Evolutionary conservation across 2,329 filamentous ascomycete species (phyloP).

Genomic region (Verticillium tricorpus): DNA sequence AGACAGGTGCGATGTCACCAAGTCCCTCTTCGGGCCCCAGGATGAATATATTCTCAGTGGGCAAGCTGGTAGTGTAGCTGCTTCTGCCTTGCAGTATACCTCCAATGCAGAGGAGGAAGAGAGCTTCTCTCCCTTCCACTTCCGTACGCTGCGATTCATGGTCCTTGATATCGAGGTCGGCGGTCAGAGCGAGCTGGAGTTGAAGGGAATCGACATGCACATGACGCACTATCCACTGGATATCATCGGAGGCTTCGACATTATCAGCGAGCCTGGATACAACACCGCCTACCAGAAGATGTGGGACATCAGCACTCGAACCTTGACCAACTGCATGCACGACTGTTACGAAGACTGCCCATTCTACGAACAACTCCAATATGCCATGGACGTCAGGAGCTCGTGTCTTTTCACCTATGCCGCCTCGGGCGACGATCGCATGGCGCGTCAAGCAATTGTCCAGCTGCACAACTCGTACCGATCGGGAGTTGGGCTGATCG

Average conservation of each 20-base stretch:
- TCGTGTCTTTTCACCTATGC: slow-evolving; percentile 25
- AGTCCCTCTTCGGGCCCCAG: slow-evolving; percentile 1
- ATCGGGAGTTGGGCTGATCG: slow-evolving; percentile 23
- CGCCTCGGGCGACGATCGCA: slow-evolving; percentile 23
- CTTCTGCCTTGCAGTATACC: not conserved
- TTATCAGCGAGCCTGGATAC: slow-evolving; percentile 3
- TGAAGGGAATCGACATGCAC: not conserved
- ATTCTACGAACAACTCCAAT: slow-evolving; percentile 29
- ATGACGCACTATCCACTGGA: too few relatives aligned
- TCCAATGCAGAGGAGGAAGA: not conserved
- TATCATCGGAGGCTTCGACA: not conserved
- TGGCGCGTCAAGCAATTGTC: slow-evolving; percentile 25
- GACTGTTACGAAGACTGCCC: slow-evolving; percentile 29
- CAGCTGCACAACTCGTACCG: slow-evolving; percentile 18
- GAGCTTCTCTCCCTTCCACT: slow-evolving; percentile 15
- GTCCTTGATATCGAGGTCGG: slow-evolving; percentile 6
- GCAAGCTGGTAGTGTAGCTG: not conserved
- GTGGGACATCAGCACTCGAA: slow-evolving; percentile 18
- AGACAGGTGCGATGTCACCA: slow-evolving; percentile 1
- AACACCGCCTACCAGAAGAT: slow-evolving; percentile 3
- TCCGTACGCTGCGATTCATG: slow-evolving; percentile 11
- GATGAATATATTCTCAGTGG: slow-evolving; percentile 1
- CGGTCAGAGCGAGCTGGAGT: not conserved
- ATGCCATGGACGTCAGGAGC: slow-evolving; percentile 18
- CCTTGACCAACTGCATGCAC: slow-evolving; percentile 20